Evolutionary conservation across 1,139 yeast species (phyloP), one percentile per base, ranked within the genome.

Genomic region (Nakaseomyces delphensis): DNA sequence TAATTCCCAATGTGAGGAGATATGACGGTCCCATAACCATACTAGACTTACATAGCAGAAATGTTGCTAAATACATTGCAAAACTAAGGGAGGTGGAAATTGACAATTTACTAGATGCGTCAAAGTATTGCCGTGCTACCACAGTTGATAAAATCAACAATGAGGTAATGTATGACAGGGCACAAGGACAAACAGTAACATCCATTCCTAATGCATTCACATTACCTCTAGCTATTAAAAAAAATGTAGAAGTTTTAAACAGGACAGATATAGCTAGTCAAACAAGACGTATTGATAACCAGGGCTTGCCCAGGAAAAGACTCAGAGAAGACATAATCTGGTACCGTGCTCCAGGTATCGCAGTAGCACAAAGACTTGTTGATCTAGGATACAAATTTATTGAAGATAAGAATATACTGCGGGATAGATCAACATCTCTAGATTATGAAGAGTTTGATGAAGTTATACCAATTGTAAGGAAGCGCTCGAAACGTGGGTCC

Each of bases 291-390:
- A 50, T 62, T 51, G 52, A 55, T 19, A 55, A 51, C 52, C 54
- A 55, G 43, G 44, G 46, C 45, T 32, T 62, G 45, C 51, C 53
- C 49, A 48, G 53, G 53, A 48, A 57, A 59, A 51, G 51, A 37
- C 45, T 42, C n/a, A 55, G 55, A 29, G 67, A 67, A 24, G 83
- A 81, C 44, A 66, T 82, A 32, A 64, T 84, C 16, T 87, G 95
- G 89, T 85, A 80, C 62, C 73, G 85, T 48, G 77, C 91, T 2
- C 87, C 95, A 6, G 94, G 95, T 10, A 66, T 81, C 8, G 67
- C 71, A 42, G 64, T 79, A 14, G 64, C 74, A 2, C 76, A 73
- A 53, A 68, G 83, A 47, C 64, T 79, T 24, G 42, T 58, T 10
- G 57, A 57, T 43, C 45, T 54, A 8, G 58, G 59, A n/a, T 31